These are phyloP conservation scores for Penicillium vulpinum DNA, from an alignment of 2,329 filamentous ascomycete species.

Conservation along the genomic window DNA sequence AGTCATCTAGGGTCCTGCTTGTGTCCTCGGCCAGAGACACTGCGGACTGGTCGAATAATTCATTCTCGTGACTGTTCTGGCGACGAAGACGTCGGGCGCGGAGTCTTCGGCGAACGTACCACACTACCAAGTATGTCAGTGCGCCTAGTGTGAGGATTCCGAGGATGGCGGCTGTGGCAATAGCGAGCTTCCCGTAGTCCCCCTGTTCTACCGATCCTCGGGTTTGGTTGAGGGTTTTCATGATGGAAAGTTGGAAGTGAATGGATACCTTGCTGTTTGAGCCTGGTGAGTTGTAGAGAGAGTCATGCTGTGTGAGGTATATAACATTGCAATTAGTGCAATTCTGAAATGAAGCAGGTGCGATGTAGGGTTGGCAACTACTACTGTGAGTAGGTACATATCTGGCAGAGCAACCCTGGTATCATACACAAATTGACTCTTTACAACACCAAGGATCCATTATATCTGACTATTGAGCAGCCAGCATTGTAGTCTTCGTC, in stretches of 20 bases:
- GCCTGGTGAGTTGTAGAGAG: neutral
- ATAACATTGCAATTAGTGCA: neutral
- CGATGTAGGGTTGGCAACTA: neutral
- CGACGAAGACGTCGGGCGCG: slow-evolving; percentile 18
- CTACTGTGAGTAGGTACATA: neutral
- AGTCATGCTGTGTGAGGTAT: neutral
- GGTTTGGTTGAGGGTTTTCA: neutral
- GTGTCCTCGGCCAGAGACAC: slow-evolving; percentile 23
- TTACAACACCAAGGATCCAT: too few relatives aligned
- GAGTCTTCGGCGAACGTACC: slow-evolving; percentile 23
- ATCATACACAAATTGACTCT: too few relatives aligned
- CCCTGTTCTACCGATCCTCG: slow-evolving; percentile 3
- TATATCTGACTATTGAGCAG: neutral
- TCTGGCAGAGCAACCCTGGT: too few relatives aligned
- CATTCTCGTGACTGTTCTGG: slow-evolving; percentile 8
- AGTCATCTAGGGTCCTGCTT: slow-evolving; percentile 16
- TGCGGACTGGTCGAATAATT: slow-evolving; percentile 20
- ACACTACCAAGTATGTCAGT: slow-evolving; percentile 23
- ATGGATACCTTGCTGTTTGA: neutral
- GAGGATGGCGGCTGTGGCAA: slow-evolving; percentile 31
- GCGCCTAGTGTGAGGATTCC: slow-evolving; percentile 19
- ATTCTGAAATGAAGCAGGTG: neutral
- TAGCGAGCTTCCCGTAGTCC: slow-evolving; percentile 25
- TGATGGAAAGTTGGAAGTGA: neutral
- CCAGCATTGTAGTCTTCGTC: too few relatives aligned